phyloP scores from a whole-genome alignment of 768 basidiomycete species.

The Naganishia vishniacii region DNA sequence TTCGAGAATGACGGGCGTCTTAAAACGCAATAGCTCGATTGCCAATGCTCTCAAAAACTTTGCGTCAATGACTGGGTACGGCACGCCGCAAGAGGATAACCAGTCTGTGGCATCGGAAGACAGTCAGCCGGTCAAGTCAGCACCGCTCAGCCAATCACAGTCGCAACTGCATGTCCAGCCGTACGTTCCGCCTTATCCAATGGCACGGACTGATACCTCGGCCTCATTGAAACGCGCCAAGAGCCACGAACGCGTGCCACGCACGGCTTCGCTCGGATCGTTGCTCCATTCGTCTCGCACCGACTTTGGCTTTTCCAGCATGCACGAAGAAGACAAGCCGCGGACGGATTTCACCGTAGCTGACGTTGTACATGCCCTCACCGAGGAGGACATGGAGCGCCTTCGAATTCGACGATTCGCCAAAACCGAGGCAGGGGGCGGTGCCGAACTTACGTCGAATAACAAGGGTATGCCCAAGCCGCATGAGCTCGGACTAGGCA shows the following conservation, averaged over 20 bases:
- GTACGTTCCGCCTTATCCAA: conserved; percentile 29
- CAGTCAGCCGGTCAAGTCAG: neutral
- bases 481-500: conserved; percentile 49
- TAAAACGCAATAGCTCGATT: conserved; percentile 43
- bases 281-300: conserved; percentile 12
- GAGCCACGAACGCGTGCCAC: conserved; percentile 5
- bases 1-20: conserved; percentile 13
- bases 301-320: conserved; percentile 20
- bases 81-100: conserved; percentile 23
- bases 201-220: conserved; percentile 19
- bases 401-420: conserved; percentile 62
- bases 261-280: conserved; percentile 17
- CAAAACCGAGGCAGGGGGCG: conserved; percentile 41
- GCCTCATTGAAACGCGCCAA: neutral
- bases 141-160: conserved; percentile 3
- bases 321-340: conserved; percentile 8
- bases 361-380: conserved; percentile 78
- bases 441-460: conserved; percentile 42
- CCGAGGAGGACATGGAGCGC: conserved; percentile 92
- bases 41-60: conserved; percentile 41
- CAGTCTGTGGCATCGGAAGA: conserved; percentile 19
- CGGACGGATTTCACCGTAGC: conserved; percentile 57
- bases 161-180: conserved; percentile 22
- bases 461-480: conserved; percentile 52
- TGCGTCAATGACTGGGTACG: conserved; percentile 43